Evolutionary conservation across 1,139 yeast species (phyloP).

Genomic region (Schwanniomyces etchellsii): DNA sequence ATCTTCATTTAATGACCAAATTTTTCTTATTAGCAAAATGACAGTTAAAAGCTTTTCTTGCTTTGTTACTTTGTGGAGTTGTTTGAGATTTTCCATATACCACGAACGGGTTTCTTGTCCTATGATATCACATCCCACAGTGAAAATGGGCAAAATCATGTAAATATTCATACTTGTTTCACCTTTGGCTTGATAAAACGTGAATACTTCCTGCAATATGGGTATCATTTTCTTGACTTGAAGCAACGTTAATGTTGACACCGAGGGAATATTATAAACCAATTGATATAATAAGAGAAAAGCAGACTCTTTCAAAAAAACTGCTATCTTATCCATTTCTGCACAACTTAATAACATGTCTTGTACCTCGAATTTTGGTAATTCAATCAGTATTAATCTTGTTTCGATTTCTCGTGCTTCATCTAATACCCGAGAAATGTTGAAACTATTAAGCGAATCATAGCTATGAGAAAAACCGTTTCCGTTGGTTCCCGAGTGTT

Average conservation of each 20-base stretch:
- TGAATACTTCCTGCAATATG: constrained; percentile 1
- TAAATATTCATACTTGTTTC: neutral
- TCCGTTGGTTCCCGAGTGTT: neutral
- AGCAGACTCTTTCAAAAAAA: constrained; percentile 1
- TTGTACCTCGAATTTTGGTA: neutral
- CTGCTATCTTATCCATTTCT: neutral
- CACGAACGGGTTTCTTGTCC: neutral
- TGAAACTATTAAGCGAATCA: neutral
- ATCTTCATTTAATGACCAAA: constrained; percentile 2
- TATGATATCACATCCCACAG: neutral
- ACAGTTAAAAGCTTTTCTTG: neutral
- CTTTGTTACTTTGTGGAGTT: neutral
- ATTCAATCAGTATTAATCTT: constrained; percentile 1
- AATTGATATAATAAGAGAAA: constrained; percentile 2
- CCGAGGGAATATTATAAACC: constrained; percentile 3
- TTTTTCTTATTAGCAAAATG: constrained; percentile 1
- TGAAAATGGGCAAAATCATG: neutral
- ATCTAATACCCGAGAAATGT: neutral
- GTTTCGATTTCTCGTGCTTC: constrained; percentile 1
- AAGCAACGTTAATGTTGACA: constrained; percentile 2
- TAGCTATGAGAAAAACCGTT: neutral
- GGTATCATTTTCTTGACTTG: constrained; percentile 2
- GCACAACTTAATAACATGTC: neutral
- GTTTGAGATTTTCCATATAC: neutral
- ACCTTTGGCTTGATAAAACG: neutral